phyloP scores from a whole-genome alignment of 1,139 yeast species.

The Taiozyma sp. region DNA sequence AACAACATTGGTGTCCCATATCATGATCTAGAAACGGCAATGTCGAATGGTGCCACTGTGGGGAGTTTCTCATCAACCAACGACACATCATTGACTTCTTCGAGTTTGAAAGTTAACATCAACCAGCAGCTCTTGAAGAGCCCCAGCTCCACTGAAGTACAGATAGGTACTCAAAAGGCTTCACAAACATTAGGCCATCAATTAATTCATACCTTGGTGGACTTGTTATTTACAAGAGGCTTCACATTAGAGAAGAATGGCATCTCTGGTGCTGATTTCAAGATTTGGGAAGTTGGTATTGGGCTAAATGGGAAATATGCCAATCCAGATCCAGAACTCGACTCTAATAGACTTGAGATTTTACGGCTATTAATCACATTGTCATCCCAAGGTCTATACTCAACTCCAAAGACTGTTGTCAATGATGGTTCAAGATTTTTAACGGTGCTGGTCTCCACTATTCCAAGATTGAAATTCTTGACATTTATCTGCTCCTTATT shows the following conservation, averaged over 20 bases:
- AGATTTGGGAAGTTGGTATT: constrained; percentile 76
- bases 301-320: constrained; percentile 42
- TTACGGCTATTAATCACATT: constrained; percentile 56
- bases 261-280: constrained; percentile 27
- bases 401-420: constrained; percentile 38
- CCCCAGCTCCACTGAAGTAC: constrained; percentile 20
- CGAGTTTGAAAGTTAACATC: constrained; percentile 25
- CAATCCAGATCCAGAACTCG: constrained; percentile 45
- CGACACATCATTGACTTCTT: constrained; percentile 13
- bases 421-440: constrained; percentile 52
- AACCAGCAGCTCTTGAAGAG: constrained; percentile 19
- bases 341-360: constrained; percentile 63
- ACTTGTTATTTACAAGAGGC: constrained; percentile 52
- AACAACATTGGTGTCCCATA: constrained; percentile 11
- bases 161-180: constrained; percentile 19
- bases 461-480: constrained; percentile 42
- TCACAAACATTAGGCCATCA: constrained; percentile 43
- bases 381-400: constrained; percentile 60
- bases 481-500: constrained; percentile 64
- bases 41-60: constrained; percentile 29
- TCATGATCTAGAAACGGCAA: neutral
- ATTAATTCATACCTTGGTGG: constrained; percentile 41
- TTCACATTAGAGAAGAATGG: constrained; percentile 42
- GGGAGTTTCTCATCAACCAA: constrained; percentile 27
- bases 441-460: constrained; percentile 48